Base-by-base conservation (phyloP, 2,329 filamentous ascomycete species). In the Didymella pomorum region DNA sequence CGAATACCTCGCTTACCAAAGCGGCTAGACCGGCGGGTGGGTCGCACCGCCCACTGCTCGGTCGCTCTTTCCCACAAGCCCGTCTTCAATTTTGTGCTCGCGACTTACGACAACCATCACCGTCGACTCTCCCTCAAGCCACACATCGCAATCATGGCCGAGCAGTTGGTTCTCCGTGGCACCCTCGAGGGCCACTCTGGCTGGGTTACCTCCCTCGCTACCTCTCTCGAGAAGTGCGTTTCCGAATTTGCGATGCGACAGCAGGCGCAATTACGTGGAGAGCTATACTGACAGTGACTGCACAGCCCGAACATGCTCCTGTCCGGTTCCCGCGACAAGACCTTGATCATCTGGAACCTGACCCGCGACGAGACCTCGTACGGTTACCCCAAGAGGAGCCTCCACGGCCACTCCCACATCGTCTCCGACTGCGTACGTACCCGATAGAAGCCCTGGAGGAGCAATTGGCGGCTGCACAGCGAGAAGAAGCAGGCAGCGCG, bases 261-360 rank as follows among this genome's bases (percentile, higher is more conserved):
- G 23, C 51, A 25, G 23, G 7, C 7, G 23, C 23, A 25, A 7
- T 25, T 25, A 25, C 23, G 3, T 25, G 23, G 42, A 52, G 43
- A 31, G 51, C 43, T 48, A 58, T 71, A 68, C 76, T 79, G 69
- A 79, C 71, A 39, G 10, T 56, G n/a, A n/a, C n/a, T n/a, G n/a
- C 58, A 56, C 78, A 89, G 92, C 91, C 95, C 95, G 79, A 98
- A 99, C 88, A 98, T 99, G 94, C 93, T 99, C 81, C 89, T 99
- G 78, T 99, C 95, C 73, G 94, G 87, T 79, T 92, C 88, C 80
- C 93, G 95, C 85, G 95, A 99, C 88, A 97, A 98, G 91, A 92
- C 91, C 74, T 87, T 99, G 81, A 99, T 99, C 86, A 96, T 99
- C 89, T 99, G 95, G 95, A 97, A 97, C 88, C 88, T 99, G 79